Percentiles rank a stretch among this genome's conserved stretches.
Evolutionary conservation across 257 asterid genomes (phyloP).

Genomic region (Solanum clarkiae): DNA sequence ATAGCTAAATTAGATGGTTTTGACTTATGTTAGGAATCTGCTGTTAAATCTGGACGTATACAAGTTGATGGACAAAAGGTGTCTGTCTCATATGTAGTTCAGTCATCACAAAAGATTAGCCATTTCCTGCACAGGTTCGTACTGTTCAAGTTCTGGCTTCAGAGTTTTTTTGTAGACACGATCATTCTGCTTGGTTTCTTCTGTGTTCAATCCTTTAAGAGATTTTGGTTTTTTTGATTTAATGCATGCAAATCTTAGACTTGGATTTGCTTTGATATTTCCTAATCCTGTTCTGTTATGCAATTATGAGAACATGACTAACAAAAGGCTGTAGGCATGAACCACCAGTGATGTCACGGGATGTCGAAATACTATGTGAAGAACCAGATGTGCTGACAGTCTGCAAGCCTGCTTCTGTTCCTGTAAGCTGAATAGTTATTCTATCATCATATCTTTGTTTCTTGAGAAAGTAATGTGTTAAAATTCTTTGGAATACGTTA

Average conservation of each 20-base stretch:
- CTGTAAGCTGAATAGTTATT: constrained; percentile 49
- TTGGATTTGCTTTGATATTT: neutral
- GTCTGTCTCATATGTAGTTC: constrained; percentile 55
- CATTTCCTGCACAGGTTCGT: constrained; percentile 88
- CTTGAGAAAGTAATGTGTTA: neutral
- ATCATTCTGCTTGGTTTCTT: neutral
- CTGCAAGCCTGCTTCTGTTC: constrained; percentile 92
- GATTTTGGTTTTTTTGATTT: neutral
- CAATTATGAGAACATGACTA: constrained; percentile 29
- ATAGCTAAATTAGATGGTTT: neutral
- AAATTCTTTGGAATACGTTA: neutral
- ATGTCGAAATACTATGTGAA: constrained; percentile 58
- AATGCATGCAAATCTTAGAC: neutral
- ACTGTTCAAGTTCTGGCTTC: neutral
- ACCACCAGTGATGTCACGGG: constrained; percentile 89
- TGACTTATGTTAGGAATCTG: constrained; percentile 47
- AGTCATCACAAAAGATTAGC: constrained; percentile 79
- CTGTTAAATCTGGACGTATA: constrained; percentile 82
- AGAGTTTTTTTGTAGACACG: neutral
- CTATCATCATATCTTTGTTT: neutral
- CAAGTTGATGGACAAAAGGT: constrained; percentile 79
- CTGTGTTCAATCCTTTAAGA: neutral
- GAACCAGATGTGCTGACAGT: constrained; percentile 75
- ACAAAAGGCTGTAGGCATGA: constrained; percentile 86
- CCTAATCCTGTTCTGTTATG: neutral